Conservation (phyloP, 148 eudicot genomes). For the Camellia granthamiana region DNA sequence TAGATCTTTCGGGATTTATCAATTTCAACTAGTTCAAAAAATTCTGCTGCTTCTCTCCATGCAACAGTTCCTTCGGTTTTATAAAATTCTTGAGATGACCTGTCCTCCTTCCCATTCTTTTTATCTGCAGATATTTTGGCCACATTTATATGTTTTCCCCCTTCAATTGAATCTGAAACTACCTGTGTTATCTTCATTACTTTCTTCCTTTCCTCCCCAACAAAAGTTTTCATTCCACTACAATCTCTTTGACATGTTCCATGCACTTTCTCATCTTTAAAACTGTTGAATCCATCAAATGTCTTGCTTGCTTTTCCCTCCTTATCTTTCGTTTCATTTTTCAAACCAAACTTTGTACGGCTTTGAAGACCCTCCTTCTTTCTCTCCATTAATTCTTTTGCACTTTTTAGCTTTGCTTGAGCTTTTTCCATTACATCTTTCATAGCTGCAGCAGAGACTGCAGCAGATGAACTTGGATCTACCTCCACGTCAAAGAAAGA, state of each 20-base stretch:
- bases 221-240: constrained; percentile 21
- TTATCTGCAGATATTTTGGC: constrained; percentile 26
- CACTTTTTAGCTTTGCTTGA: constrained; percentile 56
- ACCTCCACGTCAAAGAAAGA: constrained; percentile 72
- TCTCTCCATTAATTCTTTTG: constrained; percentile 53
- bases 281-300: constrained; percentile 15
- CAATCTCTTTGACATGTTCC: constrained; percentile 28
- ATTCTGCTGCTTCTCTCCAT: constrained; percentile 62
- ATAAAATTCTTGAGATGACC: constrained; percentile 32
- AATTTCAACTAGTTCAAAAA: constrained; percentile 58
- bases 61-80: constrained; percentile 44
- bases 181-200: constrained; percentile 19
- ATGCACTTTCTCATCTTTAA: constrained; percentile 31
- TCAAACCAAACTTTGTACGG: constrained; percentile 21
- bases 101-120: constrained; percentile 23
- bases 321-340: constrained; percentile 25
- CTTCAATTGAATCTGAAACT: constrained; percentile 26
- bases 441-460: constrained; percentile 54
- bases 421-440: constrained; percentile 70
- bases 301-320: constrained; percentile 24
- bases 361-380: constrained; percentile 44
- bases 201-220: constrained; percentile 31
- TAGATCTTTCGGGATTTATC: constrained; percentile 21
- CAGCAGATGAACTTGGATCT: constrained; percentile 50
- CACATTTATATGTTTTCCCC: constrained; percentile 19